Percentiles rank a stretch among this genome's conserved stretches.
Conservation (phyloP, 1,284 basidiomycete species). For the Cutaneotrichosporon sp. region DNA sequence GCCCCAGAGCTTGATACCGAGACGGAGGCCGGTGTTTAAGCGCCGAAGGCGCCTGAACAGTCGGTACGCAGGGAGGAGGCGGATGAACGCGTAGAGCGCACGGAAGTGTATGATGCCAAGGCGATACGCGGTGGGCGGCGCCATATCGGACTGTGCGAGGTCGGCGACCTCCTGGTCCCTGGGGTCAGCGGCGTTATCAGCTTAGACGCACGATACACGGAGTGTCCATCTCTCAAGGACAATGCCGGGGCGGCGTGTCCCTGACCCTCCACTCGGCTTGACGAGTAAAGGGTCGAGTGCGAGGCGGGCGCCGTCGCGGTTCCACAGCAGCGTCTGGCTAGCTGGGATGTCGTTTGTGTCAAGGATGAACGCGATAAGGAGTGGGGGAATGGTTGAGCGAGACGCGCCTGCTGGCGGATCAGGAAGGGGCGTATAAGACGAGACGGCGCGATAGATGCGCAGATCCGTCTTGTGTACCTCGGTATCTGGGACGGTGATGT, state of each 20-base stretch:
- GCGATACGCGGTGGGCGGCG: constrained; percentile 44
- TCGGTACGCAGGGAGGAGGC: constrained; percentile 46
- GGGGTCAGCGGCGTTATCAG: not conserved
- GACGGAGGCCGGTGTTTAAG: constrained; percentile 43
- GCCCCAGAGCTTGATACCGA: constrained; percentile 52
- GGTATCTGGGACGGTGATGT: constrained; percentile 46
- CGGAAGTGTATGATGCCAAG: constrained; percentile 51
- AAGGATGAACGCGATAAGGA: constrained; percentile 50
- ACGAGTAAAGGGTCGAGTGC: constrained; percentile 33
- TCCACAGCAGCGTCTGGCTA: constrained; percentile 47
- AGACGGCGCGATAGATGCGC: constrained; percentile 43
- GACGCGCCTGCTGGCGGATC: constrained; percentile 14
- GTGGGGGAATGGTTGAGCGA: constrained; percentile 42
- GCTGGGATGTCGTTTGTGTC: constrained; percentile 48
- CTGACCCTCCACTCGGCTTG: constrained; percentile 16
- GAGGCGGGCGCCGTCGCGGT: constrained; percentile 30
- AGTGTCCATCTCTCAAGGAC: constrained; percentile 52
- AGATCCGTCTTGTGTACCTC: constrained; percentile 49
- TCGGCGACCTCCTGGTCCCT: constrained; percentile 10
- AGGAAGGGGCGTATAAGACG: constrained; percentile 27
- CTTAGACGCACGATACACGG: constrained; percentile 35
- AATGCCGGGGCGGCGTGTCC: constrained; percentile 41
- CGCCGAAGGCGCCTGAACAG: constrained; percentile 44
- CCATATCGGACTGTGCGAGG: constrained; percentile 30
- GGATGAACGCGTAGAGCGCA: constrained; percentile 44